These are phyloP conservation scores for Ilyonectria sp. DNA, from an alignment of 2,329 filamentous ascomycete species.

Conservation along the genomic window DNA sequence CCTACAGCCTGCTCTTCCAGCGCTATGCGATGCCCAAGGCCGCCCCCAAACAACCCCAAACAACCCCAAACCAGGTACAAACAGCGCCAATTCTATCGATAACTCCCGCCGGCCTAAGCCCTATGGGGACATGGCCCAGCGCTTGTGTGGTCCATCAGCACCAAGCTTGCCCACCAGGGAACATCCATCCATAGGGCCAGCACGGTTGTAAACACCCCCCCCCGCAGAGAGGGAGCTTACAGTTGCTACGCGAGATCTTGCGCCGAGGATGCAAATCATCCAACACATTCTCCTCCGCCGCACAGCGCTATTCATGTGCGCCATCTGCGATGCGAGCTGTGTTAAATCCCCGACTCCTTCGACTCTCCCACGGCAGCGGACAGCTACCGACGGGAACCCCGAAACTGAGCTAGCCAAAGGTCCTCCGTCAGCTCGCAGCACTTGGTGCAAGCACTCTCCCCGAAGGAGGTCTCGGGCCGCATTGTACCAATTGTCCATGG, in stretches of 20 bases:
- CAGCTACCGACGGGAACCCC: constrained; percentile 9
- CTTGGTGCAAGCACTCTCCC: constrained; percentile 46
- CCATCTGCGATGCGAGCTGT: background rate
- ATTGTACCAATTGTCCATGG: constrained; percentile 8
- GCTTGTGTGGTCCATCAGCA: constrained; percentile 6
- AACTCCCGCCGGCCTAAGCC: constrained; percentile 22
- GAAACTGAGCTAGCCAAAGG: constrained; percentile 20
- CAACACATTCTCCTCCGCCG: background rate
- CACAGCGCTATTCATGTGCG: background rate
- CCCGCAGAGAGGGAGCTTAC: background rate
- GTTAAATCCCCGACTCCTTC: background rate
- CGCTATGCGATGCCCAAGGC: constrained; percentile 18
- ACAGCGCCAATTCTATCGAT: constrained; percentile 25
- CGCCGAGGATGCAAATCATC: background rate
- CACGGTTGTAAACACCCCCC: background rate
- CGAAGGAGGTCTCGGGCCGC: constrained; percentile 17
- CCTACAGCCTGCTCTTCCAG: background rate
- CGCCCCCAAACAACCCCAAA: background rate
- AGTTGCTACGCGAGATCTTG: too few species aligned
- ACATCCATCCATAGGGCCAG: background rate
- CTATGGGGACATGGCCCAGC: constrained; percentile 11
- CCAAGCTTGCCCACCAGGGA: background rate
- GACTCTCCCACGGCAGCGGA: background rate
- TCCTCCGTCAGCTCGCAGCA: constrained; percentile 9
- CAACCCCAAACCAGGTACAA: background rate